Percentiles rank a stretch among this genome's conserved stretches.
These are phyloP conservation scores for Eimeria brunetti DNA, from an alignment of 169 alveolate genomes.

Conservation along the genomic window DNA sequence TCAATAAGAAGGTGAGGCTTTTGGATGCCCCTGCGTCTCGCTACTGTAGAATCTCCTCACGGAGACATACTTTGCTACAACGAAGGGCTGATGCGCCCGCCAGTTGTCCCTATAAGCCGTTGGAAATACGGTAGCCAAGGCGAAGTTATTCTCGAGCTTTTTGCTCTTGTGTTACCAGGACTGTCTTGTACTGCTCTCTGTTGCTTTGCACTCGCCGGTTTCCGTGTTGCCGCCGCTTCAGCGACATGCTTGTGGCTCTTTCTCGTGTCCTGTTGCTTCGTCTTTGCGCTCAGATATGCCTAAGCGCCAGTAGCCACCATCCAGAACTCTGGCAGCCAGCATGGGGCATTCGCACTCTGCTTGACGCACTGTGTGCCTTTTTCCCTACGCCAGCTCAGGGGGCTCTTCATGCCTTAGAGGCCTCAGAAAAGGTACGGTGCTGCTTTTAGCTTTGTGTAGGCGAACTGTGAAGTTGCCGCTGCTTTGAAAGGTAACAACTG, in stretches of 20 bases:
- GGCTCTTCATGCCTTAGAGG: slow-evolving; percentile 81
- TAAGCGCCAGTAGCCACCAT: slow-evolving; percentile 91
- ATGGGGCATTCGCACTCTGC: slow-evolving; percentile 94
- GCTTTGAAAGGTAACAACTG: background rate
- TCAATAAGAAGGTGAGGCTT: slow-evolving; percentile 87
- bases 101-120: background rate
- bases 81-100: background rate
- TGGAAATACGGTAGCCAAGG: background rate
- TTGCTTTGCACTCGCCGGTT: background rate
- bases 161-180: background rate
- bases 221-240: background rate
- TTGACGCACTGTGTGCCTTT: slow-evolving; percentile 93
- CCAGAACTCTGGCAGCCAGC: slow-evolving; percentile 97
- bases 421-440: slow-evolving; percentile 71
- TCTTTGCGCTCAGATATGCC: slow-evolving; percentile 85
- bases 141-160: background rate
- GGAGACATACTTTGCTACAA: background rate
- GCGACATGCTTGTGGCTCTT: background rate
- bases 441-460: background rate
- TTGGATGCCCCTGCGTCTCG: background rate
- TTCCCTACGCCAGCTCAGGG: slow-evolving; percentile 91
- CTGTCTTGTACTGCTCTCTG: background rate
- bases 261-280: background rate
- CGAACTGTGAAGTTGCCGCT: background rate
- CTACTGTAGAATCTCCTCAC: background rate